Conservation (phyloP, 2,329 filamentous ascomycete genomes). For the Trichoderma sp. region DNA sequence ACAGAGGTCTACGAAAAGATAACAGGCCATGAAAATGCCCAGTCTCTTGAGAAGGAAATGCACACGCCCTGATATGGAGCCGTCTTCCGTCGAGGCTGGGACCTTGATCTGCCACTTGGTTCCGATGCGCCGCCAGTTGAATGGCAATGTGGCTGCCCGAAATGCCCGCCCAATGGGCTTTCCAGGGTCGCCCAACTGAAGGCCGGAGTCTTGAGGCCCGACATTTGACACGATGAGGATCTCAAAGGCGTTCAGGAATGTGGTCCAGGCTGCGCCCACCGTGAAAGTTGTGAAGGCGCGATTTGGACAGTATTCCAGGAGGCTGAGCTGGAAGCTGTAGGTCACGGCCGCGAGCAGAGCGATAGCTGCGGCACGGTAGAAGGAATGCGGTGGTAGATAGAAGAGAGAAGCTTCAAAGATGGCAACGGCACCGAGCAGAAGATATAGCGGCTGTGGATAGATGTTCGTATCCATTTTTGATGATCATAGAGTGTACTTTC, state of each 20-base stretch:
- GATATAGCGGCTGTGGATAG: background rate
- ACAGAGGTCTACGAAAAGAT: background rate
- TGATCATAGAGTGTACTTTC: background rate
- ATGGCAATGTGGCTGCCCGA: conserved; percentile 6
- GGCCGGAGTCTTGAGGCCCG: background rate
- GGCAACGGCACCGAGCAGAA: background rate
- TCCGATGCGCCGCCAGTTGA: conserved; percentile 10
- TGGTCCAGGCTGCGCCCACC: background rate
- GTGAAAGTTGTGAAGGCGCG: background rate
- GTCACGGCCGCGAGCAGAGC: background rate
- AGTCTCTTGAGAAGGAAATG: background rate
- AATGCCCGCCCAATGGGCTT: background rate
- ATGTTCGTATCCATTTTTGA: background rate
- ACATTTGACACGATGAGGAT: background rate
- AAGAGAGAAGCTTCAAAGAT: background rate
- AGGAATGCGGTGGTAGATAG: background rate
- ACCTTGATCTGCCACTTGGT: conserved; percentile 2
- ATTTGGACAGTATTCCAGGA: background rate
- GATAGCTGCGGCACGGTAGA: background rate
- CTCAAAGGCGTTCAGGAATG: background rate
- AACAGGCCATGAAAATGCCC: background rate
- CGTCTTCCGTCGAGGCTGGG: background rate
- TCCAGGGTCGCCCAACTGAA: background rate
- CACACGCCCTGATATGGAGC: background rate
- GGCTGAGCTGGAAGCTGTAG: background rate